Evolutionary conservation across 2,329 filamentous ascomycete species (phyloP), one percentile per base, ranked within the genome.

Genomic region (Trichoderma cornu-damae): DNA sequence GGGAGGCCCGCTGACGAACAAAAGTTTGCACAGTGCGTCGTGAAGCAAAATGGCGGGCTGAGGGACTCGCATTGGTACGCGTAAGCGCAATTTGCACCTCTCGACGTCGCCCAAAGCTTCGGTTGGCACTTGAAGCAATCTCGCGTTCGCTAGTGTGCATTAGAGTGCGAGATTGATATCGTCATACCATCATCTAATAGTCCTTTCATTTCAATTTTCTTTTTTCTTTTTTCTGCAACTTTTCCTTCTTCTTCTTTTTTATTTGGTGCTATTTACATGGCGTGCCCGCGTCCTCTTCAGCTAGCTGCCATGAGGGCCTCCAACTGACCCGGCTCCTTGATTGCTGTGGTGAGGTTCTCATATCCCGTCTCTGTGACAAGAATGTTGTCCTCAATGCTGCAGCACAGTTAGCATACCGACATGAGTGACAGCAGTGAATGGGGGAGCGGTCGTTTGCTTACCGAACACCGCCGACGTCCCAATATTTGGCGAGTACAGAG

Each of bases 381-480:
- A 28, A 92, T 79, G 67, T 92, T 88, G 67, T 88, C 85, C 75
- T 87, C 84, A 61, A 85, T 83, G 55, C 78, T 75, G 7, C 30
- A 26, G 4, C 11, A 7, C 2, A 12, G 40, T 57, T 40, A 59
- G 57, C 1, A 24, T 22, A 20, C 4, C 22, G 8, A 20, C 3
- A 3, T n/a, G 6, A 16, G 3, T 16, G 1, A 9, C 12, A 20
- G 6, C 5, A 30, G 11, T 28, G 16, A 4, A 42, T 46, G 34
- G 26, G 4, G 5, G 12, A 6, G 24, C 37, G 42, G 12, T 14
- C 3, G 4, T 5, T 11, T 30, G 73, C 79, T 68, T 67, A 82
- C 74, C 86, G 79, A 11, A 91, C 86, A 63, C 88, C 88, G 9
- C 88, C 88, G 1, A 91, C 90, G 53, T 87, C 82, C 85, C 91